Percentiles rank a stretch among this genome's conserved stretches.
phyloP scores from a whole-genome alignment of 176 grass and related monocot genomes.

The Phoenix roebelenii region DNA sequence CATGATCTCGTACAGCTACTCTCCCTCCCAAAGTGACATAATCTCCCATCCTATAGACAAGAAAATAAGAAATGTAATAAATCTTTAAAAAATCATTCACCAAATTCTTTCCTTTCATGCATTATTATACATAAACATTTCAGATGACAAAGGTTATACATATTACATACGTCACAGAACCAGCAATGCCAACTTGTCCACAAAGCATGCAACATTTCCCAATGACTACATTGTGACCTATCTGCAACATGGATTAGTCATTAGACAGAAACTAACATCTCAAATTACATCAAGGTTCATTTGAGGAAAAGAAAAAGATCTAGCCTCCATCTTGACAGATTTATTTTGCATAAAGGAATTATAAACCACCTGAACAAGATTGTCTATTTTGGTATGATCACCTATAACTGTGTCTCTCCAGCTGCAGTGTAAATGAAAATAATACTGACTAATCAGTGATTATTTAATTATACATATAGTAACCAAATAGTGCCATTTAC shows the following conservation, averaged over 20 bases:
- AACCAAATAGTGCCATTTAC: too few relatives aligned
- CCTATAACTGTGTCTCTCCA: conserved; percentile 86
- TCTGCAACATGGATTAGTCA: conserved; percentile 38
- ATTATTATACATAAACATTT: neutral
- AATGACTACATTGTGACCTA: conserved; percentile 85
- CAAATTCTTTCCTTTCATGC: too few relatives aligned
- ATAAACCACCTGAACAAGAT: conserved; percentile 68
- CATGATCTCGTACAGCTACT: conserved; percentile 56
- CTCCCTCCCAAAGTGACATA: conserved; percentile 64
- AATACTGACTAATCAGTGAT: neutral
- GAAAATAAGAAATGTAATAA: neutral
- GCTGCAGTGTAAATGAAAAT: conserved; percentile 25
- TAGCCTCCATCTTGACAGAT: too few relatives aligned
- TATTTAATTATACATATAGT: too few relatives aligned
- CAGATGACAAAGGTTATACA: conserved; percentile 1
- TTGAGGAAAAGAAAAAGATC: neutral
- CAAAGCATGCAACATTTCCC: conserved; percentile 86
- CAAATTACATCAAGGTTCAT: neutral
- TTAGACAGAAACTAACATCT: neutral
- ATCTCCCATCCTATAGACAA: conserved; percentile 34
- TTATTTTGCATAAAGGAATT: neutral
- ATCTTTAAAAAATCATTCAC: too few relatives aligned
- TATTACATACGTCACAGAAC: conserved; percentile 61
- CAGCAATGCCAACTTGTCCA: conserved; percentile 90
- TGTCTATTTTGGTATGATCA: conserved; percentile 90